Evolutionary conservation across 768 basidiomycete genomes (phyloP).

Genomic region (Mycena rosella): DNA sequence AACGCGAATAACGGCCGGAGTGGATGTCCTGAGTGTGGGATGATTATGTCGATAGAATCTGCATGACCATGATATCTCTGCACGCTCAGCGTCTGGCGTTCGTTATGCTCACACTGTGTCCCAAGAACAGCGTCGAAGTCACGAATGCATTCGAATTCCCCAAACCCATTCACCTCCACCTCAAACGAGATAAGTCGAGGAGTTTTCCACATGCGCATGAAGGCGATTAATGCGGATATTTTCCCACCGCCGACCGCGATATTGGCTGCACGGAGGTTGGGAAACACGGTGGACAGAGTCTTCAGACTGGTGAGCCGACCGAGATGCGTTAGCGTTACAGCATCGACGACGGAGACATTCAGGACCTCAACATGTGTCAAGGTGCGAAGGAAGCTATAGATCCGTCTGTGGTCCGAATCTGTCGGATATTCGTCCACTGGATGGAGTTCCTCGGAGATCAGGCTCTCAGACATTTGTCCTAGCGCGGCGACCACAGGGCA

Average conservation of each 20-base stretch:
- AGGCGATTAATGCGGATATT: background rate
- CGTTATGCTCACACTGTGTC: background rate
- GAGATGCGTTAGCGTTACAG: background rate
- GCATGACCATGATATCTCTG: background rate
- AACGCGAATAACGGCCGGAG: background rate
- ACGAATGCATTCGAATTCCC: background rate
- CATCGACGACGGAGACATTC: background rate
- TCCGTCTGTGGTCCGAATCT: background rate
- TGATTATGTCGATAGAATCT: background rate
- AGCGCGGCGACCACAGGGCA: background rate
- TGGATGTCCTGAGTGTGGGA: background rate
- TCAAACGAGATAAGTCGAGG: background rate
- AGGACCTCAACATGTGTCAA: constrained; percentile 9
- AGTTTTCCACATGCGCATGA: constrained; percentile 1
- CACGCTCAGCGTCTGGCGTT: background rate
- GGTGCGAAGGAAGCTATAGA: background rate
- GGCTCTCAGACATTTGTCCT: background rate
- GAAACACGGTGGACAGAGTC: background rate
- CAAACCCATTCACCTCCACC: background rate
- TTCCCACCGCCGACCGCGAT: background rate
- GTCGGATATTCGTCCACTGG: background rate
- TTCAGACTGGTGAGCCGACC: background rate
- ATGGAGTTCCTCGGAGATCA: background rate
- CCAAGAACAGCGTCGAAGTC: background rate
- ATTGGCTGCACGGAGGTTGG: background rate